Conservation (phyloP, 495 filamentous ascomycete species). For the Elaphomyces granulatus region DNA sequence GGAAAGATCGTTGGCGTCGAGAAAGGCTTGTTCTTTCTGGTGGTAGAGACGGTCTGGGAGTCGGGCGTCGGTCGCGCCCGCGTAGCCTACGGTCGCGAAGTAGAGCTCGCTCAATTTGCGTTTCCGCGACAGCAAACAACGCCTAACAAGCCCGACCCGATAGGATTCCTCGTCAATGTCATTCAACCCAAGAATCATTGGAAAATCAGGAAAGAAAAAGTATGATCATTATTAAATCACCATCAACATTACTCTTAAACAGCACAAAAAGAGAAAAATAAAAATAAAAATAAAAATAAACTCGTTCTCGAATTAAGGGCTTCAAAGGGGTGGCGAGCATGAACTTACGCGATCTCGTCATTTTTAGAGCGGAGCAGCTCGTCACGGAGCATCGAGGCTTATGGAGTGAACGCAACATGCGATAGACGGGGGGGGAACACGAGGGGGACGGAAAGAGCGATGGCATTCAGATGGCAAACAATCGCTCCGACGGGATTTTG, state of each 20-base stretch:
- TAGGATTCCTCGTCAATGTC: no score
- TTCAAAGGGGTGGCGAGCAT: no score
- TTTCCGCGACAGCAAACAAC: constrained; percentile 63
- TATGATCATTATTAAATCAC: no score
- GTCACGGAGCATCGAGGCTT: constrained; percentile 44
- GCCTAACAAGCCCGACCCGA: constrained; percentile 43
- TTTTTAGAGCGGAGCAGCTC: constrained; percentile 42
- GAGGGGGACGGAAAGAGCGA: constrained; percentile 29
- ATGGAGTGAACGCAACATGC: constrained; percentile 42
- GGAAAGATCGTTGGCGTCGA: constrained; percentile 59
- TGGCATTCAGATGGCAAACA: constrained; percentile 37
- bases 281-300: no score
- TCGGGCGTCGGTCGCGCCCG: constrained; percentile 37
- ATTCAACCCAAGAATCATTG: no score
- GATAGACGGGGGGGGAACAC: constrained; percentile 41
- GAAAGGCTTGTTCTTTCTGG: constrained; percentile 43
- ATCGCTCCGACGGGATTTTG: constrained; percentile 35
- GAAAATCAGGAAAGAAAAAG: no score
- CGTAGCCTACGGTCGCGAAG: constrained; percentile 36
- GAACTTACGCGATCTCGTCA: constrained; percentile 47
- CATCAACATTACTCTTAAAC: no score
- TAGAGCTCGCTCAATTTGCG: constrained; percentile 74
- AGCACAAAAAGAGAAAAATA: no score
- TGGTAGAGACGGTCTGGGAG: constrained; percentile 38
- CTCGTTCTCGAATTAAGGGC: no score